Conservation (phyloP, 805 yeast genomes). For the Lachancea mirantina region DNA sequence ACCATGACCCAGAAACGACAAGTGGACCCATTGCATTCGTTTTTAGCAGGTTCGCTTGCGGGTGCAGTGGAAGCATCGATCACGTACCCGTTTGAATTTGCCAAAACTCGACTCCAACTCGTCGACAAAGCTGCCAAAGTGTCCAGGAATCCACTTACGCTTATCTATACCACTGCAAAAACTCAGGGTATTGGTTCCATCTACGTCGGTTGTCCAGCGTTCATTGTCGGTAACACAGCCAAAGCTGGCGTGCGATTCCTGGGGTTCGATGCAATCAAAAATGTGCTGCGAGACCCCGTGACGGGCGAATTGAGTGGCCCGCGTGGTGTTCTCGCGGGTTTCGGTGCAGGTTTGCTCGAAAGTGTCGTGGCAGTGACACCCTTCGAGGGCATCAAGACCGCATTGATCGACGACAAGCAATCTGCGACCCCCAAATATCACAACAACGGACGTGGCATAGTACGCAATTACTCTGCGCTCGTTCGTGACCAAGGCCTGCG, state of each 20-base stretch:
- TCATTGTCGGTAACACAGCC: slow-evolving; percentile 90
- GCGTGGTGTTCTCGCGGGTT: slow-evolving; percentile 91
- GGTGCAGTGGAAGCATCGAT: slow-evolving; percentile 92
- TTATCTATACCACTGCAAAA: slow-evolving; percentile 67
- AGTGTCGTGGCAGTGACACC: slow-evolving; percentile 94
- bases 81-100: slow-evolving; percentile 95
- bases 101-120: slow-evolving; percentile 87
- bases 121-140: slow-evolving; percentile 55
- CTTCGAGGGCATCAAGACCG: slow-evolving; percentile 93
- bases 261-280: slow-evolving; percentile 85
- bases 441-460: slow-evolving; percentile 48
- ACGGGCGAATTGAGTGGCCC: slow-evolving; percentile 80
- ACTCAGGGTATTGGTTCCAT: slow-evolving; percentile 73
- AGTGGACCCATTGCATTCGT: slow-evolving; percentile 71
- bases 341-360: slow-evolving; percentile 93
- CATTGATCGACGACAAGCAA: slow-evolving; percentile 88
- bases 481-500: slow-evolving; percentile 70
- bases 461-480: slow-evolving; percentile 39
- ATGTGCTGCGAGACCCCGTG: slow-evolving; percentile 65
- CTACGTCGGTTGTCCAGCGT: slow-evolving; percentile 95
- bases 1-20: slow-evolving; percentile 22
- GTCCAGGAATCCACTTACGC: slow-evolving; percentile 76
- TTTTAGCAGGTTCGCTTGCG: slow-evolving; percentile 92
- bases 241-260: slow-evolving; percentile 93
- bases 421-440: slow-evolving; percentile 70